Evolutionary conservation across 208 protist genomes (phyloP).

Genomic region (Endotrypanum monterogeii): DNA sequence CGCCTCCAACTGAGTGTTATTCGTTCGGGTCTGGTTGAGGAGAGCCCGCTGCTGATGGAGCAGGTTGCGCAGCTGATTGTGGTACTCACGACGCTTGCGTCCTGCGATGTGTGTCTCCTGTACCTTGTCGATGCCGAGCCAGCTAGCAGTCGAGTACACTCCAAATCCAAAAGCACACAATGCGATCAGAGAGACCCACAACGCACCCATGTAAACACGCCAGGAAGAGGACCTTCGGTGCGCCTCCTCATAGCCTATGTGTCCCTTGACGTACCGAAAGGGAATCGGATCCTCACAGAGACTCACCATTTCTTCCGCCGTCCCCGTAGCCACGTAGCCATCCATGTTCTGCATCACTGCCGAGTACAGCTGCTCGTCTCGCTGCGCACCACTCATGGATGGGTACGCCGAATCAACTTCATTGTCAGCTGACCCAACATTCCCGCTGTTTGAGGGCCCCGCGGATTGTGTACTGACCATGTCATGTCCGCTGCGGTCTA

Average conservation of each 20-base stretch:
- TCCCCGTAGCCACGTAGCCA: slow-evolving; percentile 41
- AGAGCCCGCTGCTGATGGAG: slow-evolving; percentile 15
- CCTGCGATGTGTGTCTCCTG: slow-evolving; percentile 12
- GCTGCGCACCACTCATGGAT: slow-evolving; percentile 24
- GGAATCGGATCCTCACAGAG: slow-evolving; percentile 53
- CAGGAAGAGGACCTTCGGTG: slow-evolving; percentile 29
- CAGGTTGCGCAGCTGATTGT: slow-evolving; percentile 10
- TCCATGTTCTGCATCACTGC: slow-evolving; percentile 54
- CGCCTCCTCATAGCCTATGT: slow-evolving; percentile 70
- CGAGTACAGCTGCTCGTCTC: slow-evolving; percentile 45
- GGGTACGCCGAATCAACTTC: slow-evolving; percentile 22
- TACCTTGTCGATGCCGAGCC: slow-evolving; percentile 17
- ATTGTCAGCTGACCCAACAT: neutral
- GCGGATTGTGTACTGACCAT: neutral
- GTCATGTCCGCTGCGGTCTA: slow-evolving; percentile 32
- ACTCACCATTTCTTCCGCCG: slow-evolving; percentile 44
- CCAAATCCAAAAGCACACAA: slow-evolving; percentile 32
- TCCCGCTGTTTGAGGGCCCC: neutral
- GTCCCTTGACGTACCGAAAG: slow-evolving; percentile 42
- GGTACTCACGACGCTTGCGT: slow-evolving; percentile 6
- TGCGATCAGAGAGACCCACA: slow-evolving; percentile 44
- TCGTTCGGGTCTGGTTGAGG: neutral
- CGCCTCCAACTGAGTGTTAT: neutral
- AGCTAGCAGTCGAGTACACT: slow-evolving; percentile 17
- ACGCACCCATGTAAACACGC: slow-evolving; percentile 23